These are phyloP conservation scores for Aspergillus sp. DNA, from an alignment of 2,329 filamentous ascomycete genomes.

Conservation along the genomic window DNA sequence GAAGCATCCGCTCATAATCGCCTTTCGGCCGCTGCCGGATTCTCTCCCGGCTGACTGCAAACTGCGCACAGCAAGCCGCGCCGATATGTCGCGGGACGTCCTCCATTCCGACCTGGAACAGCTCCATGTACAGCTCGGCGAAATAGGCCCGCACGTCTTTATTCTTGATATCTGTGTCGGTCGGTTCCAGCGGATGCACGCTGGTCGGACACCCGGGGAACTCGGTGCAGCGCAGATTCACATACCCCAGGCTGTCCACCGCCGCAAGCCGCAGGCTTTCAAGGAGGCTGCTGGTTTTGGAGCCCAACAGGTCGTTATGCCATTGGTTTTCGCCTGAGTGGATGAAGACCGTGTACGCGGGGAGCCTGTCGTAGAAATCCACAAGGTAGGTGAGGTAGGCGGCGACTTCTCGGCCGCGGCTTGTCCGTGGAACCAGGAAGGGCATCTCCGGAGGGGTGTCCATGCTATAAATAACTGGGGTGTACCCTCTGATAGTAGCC, in stretches of 20 bases:
- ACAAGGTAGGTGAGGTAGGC: constrained; percentile 51
- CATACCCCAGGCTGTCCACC: constrained; percentile 21
- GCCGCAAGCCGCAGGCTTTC: constrained; percentile 16
- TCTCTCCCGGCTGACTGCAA: constrained; percentile 10
- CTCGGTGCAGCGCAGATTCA: constrained; percentile 21
- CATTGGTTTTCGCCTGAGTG: constrained; percentile 46
- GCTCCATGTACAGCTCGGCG: constrained; percentile 5
- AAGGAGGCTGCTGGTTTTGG: constrained; percentile 10
- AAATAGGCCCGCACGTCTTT: constrained; percentile 3
- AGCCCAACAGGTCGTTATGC: constrained; percentile 41
- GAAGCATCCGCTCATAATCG: constrained; percentile 12
- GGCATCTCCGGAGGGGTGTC: neutral
- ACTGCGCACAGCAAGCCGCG: constrained; percentile 13
- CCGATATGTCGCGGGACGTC: constrained; percentile 5
- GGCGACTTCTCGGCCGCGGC: constrained; percentile 50
- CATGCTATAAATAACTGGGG: neutral
- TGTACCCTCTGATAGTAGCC: neutral
- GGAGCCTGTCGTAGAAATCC: constrained; percentile 48
- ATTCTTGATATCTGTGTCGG: constrained; percentile 3
- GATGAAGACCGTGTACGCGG: constrained; percentile 49
- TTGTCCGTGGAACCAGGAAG: constrained; percentile 4
- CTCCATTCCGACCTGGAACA: constrained; percentile 8
- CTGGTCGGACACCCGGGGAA: constrained; percentile 23
- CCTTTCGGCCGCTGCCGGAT: constrained; percentile 8
- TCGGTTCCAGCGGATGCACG: constrained; percentile 14